Base-by-base conservation (phyloP, 306 rosid genomes). In the Canavalia gladiata region DNA sequence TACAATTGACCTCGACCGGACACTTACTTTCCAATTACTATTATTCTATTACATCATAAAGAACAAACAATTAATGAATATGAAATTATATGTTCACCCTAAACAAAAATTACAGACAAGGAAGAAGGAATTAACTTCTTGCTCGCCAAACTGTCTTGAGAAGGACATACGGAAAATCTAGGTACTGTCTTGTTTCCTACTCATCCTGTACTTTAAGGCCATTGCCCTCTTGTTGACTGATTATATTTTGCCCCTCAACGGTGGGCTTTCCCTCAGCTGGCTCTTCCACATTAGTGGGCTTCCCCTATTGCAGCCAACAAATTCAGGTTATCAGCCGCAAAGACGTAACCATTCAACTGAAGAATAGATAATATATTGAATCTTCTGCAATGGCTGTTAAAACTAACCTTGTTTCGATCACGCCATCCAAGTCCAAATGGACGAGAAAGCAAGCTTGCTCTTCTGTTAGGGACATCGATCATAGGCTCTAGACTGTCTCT, bases 351-450 rank as follows among this genome's bases (percentile, higher is more conserved):
- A n/a, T 33, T 9, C 29, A 31, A 60, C 42, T 18, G 52, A 43
- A 42, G 35, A 37, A 43, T 34, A 46, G 9, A 52, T 30, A 37
- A 47, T 43, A 42, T 7, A 62, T 31, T 65, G 49, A 33, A 33
- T 72, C 75, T 68, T 43, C 13, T 0, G 9, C 62, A 79, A 73
- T 67, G 66, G 65, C 49, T 33, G 56, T 30, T 75, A 41, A 82
- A 83, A 64, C 91, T 82, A 87, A 95, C 99, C 99, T 93, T 92
- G 85, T 87, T 95, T 58, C 92, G 88, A 47, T 94, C 97, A 50
- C 98, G 88, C 99, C 99, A 96, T 60, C 97, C 92, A 81, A 95
- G 88, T 76, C 97, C 98, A 91, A 95, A 92, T 77, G 98, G 97
- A 85, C 98, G 97, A 73, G 95, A 84, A 70, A 93, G 97, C 86